phyloP scores from a whole-genome alignment of 371 early-diverging fungal genomes.

The Mortierella sp. region DNA sequence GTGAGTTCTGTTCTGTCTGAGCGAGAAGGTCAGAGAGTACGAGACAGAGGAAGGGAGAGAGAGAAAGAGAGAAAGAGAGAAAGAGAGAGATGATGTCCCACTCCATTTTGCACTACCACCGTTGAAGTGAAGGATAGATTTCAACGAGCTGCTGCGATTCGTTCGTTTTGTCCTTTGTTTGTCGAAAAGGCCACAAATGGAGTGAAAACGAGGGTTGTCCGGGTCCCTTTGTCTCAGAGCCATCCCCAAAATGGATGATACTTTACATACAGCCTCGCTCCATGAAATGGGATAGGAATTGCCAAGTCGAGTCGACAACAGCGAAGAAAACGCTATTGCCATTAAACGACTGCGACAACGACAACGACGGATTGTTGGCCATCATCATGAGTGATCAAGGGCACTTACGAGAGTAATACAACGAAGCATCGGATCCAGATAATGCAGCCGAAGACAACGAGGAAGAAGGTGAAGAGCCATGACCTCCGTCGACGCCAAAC shows the following conservation, averaged over 20 bases:
- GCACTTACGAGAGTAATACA: constrained; percentile 30
- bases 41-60: not conserved
- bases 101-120: constrained; percentile 2
- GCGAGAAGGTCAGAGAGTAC: too few species aligned
- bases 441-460: constrained; percentile 5
- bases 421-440: constrained; percentile 27
- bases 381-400: not conserved
- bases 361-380: not conserved
- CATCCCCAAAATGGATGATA: not conserved
- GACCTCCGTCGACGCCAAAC: constrained; percentile 25
- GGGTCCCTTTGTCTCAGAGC: not conserved
- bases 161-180: not conserved
- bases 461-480: constrained; percentile 22
- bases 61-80: constrained; percentile 19
- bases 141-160: not conserved
- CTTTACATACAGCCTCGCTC: not conserved
- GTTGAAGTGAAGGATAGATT: not conserved
- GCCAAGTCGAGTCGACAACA: not conserved
- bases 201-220: not conserved
- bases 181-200: not conserved
- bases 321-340: not conserved
- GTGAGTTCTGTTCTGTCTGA: not conserved
- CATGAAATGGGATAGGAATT: not conserved
- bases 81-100: not conserved
- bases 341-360: not conserved